Percentiles rank a stretch among this genome's conserved stretches.
Evolutionary conservation across 1,139 yeast species (phyloP).

Genomic region (Geotrichum reessii): DNA sequence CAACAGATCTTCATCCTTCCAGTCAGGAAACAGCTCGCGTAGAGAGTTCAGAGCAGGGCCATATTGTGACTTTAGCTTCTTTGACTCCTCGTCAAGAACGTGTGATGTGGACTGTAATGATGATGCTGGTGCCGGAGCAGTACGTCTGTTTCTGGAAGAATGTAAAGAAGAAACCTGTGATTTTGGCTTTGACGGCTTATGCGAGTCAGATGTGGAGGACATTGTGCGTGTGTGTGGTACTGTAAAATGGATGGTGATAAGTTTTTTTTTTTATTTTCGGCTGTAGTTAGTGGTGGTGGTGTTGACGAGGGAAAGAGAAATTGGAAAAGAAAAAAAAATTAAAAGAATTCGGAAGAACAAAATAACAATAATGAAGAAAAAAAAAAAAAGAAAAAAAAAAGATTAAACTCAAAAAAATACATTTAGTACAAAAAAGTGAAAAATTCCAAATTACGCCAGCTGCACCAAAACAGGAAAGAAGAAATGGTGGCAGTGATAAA

Average conservation of each 20-base stretch:
- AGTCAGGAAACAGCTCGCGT: conserved; percentile 86
- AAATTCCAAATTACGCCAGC: not conserved
- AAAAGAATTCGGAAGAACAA: not conserved
- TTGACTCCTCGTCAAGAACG: conserved; percentile 40
- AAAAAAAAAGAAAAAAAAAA: not conserved
- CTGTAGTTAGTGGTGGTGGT: not conserved
- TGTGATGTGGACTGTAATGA: conserved; percentile 12
- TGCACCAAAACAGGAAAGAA: not conserved
- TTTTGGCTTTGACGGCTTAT: conserved; percentile 20
- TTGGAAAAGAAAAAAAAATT: not conserved
- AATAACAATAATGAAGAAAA: not conserved
- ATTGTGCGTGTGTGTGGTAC: conserved; percentile 7
- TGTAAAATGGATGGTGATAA: conserved; percentile 2
- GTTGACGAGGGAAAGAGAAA: not conserved
- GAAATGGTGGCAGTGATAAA: not conserved
- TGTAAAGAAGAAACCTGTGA: conserved; percentile 11
- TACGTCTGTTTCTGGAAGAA: conserved; percentile 18
- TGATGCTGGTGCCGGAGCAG: conserved; percentile 10
- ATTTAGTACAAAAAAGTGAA: not conserved
- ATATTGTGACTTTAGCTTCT: conserved; percentile 30
- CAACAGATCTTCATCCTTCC: conserved; percentile 81
- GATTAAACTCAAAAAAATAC: not conserved
- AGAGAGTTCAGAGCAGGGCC: conserved; percentile 51
- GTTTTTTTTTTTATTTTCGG: not conserved
- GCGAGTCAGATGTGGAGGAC: conserved; percentile 18